Evolutionary conservation across 352 stramenopile genomes (phyloP).

Genomic region (Phytophthora rubi): DNA sequence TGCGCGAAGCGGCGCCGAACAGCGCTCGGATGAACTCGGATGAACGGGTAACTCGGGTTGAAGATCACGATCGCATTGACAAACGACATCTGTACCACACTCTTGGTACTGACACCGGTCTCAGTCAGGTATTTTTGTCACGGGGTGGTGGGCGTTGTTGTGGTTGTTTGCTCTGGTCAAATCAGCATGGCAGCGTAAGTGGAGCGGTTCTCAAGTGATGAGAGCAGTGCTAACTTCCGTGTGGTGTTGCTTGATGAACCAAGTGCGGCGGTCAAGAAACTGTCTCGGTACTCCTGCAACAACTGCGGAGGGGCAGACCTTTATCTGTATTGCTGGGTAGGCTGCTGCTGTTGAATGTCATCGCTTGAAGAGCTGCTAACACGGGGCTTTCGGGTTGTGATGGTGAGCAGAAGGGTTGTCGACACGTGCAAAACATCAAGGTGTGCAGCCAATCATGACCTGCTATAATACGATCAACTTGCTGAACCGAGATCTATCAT

Average conservation of each 20-base stretch:
- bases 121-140: too few relatives aligned
- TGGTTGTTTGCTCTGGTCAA: constrained; percentile 4
- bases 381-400: constrained; percentile 10
- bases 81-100: too few relatives aligned
- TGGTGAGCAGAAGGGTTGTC: constrained; percentile 68
- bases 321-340: constrained; percentile 73
- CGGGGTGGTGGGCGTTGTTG: not conserved
- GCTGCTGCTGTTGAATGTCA: not conserved
- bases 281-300: constrained; percentile 65
- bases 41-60: too few relatives aligned
- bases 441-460: constrained; percentile 17
- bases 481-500: not conserved
- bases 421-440: constrained; percentile 75
- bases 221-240: constrained; percentile 3
- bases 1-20: too few relatives aligned
- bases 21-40: too few relatives aligned
- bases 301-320: constrained; percentile 68
- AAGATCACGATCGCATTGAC: too few relatives aligned
- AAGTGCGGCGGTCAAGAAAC: constrained; percentile 53
- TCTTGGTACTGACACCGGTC: too few relatives aligned
- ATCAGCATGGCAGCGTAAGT: constrained; percentile 33
- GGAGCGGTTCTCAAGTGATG: not conserved
- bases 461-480: not conserved
- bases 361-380: constrained; percentile 7
- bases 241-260: constrained; percentile 9